phyloP scores from a whole-genome alignment of 352 stramenopile genomes.

The Phytophthora crassamura region DNA sequence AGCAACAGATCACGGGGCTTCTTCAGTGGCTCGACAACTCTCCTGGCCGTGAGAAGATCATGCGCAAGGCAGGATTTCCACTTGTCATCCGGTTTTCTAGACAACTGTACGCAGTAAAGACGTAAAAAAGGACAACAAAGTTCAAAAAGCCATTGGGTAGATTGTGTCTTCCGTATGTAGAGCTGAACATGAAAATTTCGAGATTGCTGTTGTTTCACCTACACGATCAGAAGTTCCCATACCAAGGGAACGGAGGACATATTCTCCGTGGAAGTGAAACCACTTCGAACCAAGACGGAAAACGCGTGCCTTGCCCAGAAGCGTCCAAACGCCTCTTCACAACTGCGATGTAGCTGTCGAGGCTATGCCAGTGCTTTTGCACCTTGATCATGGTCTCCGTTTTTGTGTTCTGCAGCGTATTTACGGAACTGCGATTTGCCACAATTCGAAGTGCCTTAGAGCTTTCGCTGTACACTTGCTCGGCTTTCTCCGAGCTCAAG shows the following conservation, averaged over 20 bases:
- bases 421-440: constrained; percentile 56
- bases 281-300: constrained; percentile 3
- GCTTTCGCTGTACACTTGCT: constrained; percentile 51
- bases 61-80: constrained; percentile 66
- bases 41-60: constrained; percentile 67
- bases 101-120: constrained; percentile 63
- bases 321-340: constrained; percentile 46
- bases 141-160: no score
- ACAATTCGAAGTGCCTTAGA: constrained; percentile 65
- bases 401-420: constrained; percentile 56
- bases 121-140: constrained; percentile 4
- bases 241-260: constrained; percentile 14
- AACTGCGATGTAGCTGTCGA: constrained; percentile 36
- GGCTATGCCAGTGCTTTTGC: constrained; percentile 25
- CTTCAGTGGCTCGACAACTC: constrained; percentile 86
- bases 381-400: constrained; percentile 48
- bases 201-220: no score
- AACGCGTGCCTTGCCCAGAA: constrained; percentile 45
- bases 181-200: no score
- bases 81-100: constrained; percentile 79
- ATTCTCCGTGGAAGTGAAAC: not conserved
- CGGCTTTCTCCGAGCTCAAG: constrained; percentile 48
- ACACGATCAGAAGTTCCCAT: no score
- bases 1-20: constrained; percentile 72
- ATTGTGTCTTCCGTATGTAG: no score